A percentile compares a stretch with the other conserved stretches of the same genome.
Conservation (phyloP, 176 grass and related monocot genomes). For the Puccinellia tenuiflora region DNA sequence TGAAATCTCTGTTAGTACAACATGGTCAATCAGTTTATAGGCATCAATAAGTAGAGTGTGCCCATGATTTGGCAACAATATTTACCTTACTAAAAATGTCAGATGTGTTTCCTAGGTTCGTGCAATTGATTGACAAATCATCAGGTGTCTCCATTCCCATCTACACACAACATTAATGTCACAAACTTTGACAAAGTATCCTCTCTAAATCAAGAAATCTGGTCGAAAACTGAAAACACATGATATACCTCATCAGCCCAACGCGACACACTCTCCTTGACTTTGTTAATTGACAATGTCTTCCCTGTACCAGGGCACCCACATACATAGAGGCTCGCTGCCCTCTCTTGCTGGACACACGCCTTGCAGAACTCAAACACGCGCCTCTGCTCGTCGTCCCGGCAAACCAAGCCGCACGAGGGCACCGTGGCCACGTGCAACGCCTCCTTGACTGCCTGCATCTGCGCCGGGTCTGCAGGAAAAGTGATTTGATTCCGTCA, state of each 20-base stretch:
- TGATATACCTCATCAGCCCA: slow-evolving; percentile 67
- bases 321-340: slow-evolving; percentile 75
- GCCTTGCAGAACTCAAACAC: slow-evolving; percentile 73
- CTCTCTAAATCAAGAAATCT: slow-evolving; percentile 5
- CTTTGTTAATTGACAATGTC: slow-evolving; percentile 69
- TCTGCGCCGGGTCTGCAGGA: slow-evolving; percentile 58
- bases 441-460: slow-evolving; percentile 78
- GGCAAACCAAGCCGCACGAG: slow-evolving; percentile 53
- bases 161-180: slow-evolving; percentile 22
- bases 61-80: background rate
- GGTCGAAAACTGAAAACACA: background rate
- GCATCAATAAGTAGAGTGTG: background rate
- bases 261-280: slow-evolving; percentile 40
- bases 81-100: slow-evolving; percentile 91
- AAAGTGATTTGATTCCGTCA: background rate
- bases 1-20: slow-evolving; percentile 14
- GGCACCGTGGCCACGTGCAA: slow-evolving; percentile 70
- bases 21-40: background rate
- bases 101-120: slow-evolving; percentile 57
- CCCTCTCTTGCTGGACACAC: slow-evolving; percentile 47
- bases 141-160: slow-evolving; percentile 57
- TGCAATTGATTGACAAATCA: slow-evolving; percentile 75
- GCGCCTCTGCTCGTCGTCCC: slow-evolving; percentile 61
- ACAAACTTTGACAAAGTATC: background rate
- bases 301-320: slow-evolving; percentile 92